A percentile compares a stretch with the other conserved stretches of the same genome.
phyloP scores from a whole-genome alignment of 176 grass and related monocot species.

The Alloteropsis semialata region DNA sequence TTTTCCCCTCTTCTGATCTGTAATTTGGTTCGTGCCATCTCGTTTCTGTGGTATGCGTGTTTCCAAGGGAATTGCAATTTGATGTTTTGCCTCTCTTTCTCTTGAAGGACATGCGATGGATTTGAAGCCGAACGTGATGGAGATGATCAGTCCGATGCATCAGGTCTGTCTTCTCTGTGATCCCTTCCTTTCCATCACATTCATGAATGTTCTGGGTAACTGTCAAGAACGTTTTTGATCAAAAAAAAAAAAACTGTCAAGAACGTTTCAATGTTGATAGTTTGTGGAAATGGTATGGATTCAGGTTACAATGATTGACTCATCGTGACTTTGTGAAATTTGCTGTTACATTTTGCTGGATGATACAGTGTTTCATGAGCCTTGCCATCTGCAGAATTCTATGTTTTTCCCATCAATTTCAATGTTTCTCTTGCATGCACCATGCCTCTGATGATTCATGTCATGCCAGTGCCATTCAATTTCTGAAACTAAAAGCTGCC shows the following conservation, averaged over 20 bases:
- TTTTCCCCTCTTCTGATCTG: neutral
- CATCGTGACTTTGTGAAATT: neutral
- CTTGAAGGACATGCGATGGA: conserved; percentile 27
- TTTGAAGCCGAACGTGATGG: neutral
- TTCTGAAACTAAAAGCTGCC: neutral
- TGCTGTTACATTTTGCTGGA: neutral
- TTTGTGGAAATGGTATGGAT: neutral
- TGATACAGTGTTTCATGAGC: neutral
- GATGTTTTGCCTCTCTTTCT: neutral
- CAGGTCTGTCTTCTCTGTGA: conserved; percentile 23
- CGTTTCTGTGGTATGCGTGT: neutral
- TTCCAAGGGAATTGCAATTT: neutral
- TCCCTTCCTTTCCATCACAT: too few species aligned
- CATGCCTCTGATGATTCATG: neutral
- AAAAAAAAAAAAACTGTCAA: too few species aligned
- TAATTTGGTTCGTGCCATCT: neutral
- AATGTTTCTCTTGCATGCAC: neutral
- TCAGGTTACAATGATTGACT: neutral
- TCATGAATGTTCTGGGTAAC: neutral
- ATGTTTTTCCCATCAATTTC: neutral
- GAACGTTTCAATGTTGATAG: neutral
- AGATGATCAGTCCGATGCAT: conserved; percentile 24
- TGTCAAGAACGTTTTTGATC: neutral
- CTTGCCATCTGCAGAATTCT: neutral
- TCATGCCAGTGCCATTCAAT: neutral